Evolutionary conservation across 176 grass and related monocot species (phyloP), one percentile per base, ranked within the genome.

Genomic region (Oryza rufipogon): DNA sequence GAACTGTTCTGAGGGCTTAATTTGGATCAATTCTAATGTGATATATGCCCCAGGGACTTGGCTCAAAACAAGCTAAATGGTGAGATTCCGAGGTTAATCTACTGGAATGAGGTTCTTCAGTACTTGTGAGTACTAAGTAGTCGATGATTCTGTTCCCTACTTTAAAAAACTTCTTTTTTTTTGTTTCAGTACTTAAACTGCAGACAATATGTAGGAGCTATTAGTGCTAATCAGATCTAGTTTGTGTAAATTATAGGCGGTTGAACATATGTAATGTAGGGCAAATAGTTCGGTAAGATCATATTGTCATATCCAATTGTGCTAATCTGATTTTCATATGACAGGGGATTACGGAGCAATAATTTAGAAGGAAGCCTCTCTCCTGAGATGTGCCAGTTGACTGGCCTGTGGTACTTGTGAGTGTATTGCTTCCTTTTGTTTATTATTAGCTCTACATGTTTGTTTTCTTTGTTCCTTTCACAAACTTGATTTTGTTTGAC

Each of bases 391-490:
- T 99, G 97, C 75, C 97, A 99, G 81, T 80, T 99, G 56, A 99
- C 97, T 0, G 91, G 97, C 71, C 88, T 99, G 84, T 99, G 97
- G 97, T 99, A 94, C 81, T 99, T 99, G 97, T 99, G 89, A 76
- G 97, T 92, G 23, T n/a, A 39, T 36, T 48, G 42, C 64, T 26
- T 34, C 77, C 51, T n/a, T 70, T 63, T 13, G 0, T 84, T 39
- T 81, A 41, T 65, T 44, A 22, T n/a, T 11, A 54, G 3, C 30
- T 11, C 22, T 54, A 12, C 46, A 16, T 68, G 44, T 33, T 64
- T 77, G 19, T 85, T 38, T 68, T 32, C 22, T 72, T 38, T 67
- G 33, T 20, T 81, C 11, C 7, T 44, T 11, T 71, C 64, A 89
- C 32, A 70, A 41, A 30, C n/a, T 76, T 19, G 11, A 22, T 77